Base-by-base conservation (phyloP, 352 stramenopile genomes). In the Phytophthora pluvialis region DNA sequence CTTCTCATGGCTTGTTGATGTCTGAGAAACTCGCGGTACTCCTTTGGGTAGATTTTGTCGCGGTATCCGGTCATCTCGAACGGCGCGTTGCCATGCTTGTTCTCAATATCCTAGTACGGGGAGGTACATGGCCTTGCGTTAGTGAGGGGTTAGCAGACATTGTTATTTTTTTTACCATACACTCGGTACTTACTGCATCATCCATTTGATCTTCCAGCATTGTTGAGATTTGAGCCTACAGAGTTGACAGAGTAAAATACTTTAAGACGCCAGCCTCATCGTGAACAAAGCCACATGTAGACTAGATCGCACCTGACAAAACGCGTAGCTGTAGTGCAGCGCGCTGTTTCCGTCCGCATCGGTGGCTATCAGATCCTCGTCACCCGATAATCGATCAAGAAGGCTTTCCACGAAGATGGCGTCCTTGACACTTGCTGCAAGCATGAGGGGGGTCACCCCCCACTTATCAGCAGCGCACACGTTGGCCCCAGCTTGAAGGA, bases 241-340 rank as follows among this genome's bases (percentile, higher is more conserved):
- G 5, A 54, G 15, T 12, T 51, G 3, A 44, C 4, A 40, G 28
- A 43, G 9, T 35, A 21, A 3, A 10, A 21, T 49, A 31, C 8
- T 42, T 46, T 28, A 60, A 32, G 13, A 26, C 21, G 36, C 8
- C 5, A 26, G 32, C 39, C 3, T 12, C 26, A 45, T 3, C 26
- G 2, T 25, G 13, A n/a, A 36, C 15, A 39, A 59, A 29, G 4
- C 1, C 25, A 36, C 21, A 21, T n/a, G 21, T 21, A 1, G 21
- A 21, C 21, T 21, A 21, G 21, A 29, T 39, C 16, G 12, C 64
- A 87, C 79, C 43, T 77, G 72, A 49, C 68, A 75, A 54, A 89
- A 92, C 4, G 81, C 83, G 72, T 92, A 92, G 52, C 75, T 79
- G 55, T 92, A 90, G 53, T 92, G 83, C 2, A 92, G 55, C 11